These are phyloP conservation scores for Plasmodium vivax DNA, from an alignment of 169 alveolate species.

Conservation along the genomic window DNA sequence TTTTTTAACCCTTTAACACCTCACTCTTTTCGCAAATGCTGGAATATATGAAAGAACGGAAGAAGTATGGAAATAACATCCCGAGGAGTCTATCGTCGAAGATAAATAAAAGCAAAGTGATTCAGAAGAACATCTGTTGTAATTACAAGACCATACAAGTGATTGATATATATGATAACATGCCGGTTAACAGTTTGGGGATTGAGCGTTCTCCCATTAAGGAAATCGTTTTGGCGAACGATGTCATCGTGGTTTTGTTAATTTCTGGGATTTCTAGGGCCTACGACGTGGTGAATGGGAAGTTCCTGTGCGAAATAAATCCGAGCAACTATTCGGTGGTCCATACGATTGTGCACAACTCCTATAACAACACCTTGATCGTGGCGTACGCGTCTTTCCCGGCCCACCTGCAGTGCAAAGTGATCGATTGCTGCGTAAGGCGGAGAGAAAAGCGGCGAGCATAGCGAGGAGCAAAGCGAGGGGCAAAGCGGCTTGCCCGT, in stretches of 20 bases:
- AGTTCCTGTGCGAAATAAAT: conserved; percentile 15
- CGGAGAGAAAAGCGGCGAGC: background rate
- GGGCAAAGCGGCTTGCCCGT: background rate
- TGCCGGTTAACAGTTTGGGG: conserved; percentile 75
- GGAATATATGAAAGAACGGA: conserved; percentile 70
- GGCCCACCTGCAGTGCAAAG: conserved; percentile 84
- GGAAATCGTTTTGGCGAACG: conserved; percentile 80
- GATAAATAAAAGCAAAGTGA: conserved; percentile 66
- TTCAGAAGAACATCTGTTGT: conserved; percentile 16
- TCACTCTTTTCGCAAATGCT: conserved; percentile 16
- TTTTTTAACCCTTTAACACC: background rate
- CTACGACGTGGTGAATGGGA: conserved; percentile 73
- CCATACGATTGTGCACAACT: conserved; percentile 82
- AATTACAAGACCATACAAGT: conserved; percentile 67
- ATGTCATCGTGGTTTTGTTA: conserved; percentile 80
- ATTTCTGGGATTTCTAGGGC: conserved; percentile 81
- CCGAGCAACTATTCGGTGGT: conserved; percentile 75
- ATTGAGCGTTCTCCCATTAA: conserved; percentile 77
- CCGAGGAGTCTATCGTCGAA: conserved; percentile 65
- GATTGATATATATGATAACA: conserved; percentile 76
- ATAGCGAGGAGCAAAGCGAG: too few relatives aligned
- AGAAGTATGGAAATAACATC: conserved; percentile 51
- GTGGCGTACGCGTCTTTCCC: conserved; percentile 85
- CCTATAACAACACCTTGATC: conserved; percentile 80
- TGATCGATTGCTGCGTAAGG: conserved; percentile 77